Evolutionary conservation across 2,329 filamentous ascomycete genomes (phyloP), one percentile per base, ranked within the genome.

Genomic region (Aspergillus viridinutans): DNA sequence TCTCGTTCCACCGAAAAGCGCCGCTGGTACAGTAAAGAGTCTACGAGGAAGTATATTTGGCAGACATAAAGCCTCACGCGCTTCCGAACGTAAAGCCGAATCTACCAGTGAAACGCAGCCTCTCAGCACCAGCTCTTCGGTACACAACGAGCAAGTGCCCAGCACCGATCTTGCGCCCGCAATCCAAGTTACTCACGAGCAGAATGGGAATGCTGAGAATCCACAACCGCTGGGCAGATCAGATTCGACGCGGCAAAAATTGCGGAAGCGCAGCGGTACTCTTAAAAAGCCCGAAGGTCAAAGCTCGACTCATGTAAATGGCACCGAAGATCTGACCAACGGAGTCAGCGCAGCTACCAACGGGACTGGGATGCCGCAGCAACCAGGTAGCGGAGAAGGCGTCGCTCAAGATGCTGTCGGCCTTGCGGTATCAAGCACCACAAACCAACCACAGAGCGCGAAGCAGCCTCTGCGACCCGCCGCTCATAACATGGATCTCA

Each of bases 31-130:
- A 1, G 76, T 87, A 42, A 85, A 84, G 64, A 90, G 85, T 68
- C 79, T 90, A 61, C 84, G 82, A 61, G 86, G 88, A 26, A 94
- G 89, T 72, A 87, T 97, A 28, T 92, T 96, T 70, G 86, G 89
- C n/a, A 78, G 82, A 55, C 80, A 82, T 52, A 77, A 77, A 51
- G 79, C 80, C 42, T 75, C 79, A 59, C 68, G 76, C 59, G 65
- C 62, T 71, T 76, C 61, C 74, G 75, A 74, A 62, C 72, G 78
- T 69, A 65, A 79, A 71, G 67, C 72, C 70, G 79, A 78, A 49
- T 69, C 74, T 56, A 64, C 65, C n/a, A 60, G 58, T 25, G 69
- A 67, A n/a, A 50, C 53, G 26, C 60, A 66, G 56, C 23, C 61
- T 54, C 52, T 49, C 53, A 64, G 32, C 57, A 10, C 64, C 26